Evolutionary conservation across 495 filamentous ascomycete species (phyloP), one percentile per base, ranked within the genome.

Genomic region (Evernia prunastri): DNA sequence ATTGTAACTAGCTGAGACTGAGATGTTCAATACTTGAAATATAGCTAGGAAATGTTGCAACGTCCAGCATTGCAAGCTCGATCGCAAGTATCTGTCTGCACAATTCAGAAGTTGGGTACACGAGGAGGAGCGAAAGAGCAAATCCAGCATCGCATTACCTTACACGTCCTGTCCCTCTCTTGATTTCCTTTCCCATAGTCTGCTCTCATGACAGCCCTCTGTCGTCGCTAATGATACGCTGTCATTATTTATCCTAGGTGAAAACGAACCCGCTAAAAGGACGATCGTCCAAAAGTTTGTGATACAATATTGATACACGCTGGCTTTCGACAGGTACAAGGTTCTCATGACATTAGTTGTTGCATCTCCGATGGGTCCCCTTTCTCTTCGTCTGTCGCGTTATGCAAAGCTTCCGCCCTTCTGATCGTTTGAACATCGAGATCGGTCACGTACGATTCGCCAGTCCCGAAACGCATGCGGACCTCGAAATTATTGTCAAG

Each of bases 401-500:
- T 78, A 64, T 84, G 85, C 65, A 97, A 84, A 51, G 88, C 94
- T 69, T 92, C 83, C 20, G 91, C 92, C 39, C 92, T 85, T 76
- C 86, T 89, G 76, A 97, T 72, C 4, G 92, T 96, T 79, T 92
- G 85, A 47, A 96, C 83, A 71, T 99, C 95, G 56, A 99, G 82
- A 70, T 99, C 95, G 15, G 94, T 97, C 56, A 96, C 85, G 71
- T 95, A 97, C 8, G 80, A 77, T 37, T 84, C 77, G 58, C 80
- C 81, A 63, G 83, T 78, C 9, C 83, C 82, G 25, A 96, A 84
- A 74, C 82, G 85, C 72, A 96, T 76, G 68, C 92, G 91, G 59
- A 97, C 91, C 76, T 99, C 95, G 68, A 92, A 94, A 68, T 96
- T 91, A 31, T 88, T 89, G 69, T 91, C 89, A 47, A 99, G 87